These are phyloP conservation scores for Suillus alpinus DNA, from an alignment of 768 basidiomycete genomes.

Conservation along the genomic window DNA sequence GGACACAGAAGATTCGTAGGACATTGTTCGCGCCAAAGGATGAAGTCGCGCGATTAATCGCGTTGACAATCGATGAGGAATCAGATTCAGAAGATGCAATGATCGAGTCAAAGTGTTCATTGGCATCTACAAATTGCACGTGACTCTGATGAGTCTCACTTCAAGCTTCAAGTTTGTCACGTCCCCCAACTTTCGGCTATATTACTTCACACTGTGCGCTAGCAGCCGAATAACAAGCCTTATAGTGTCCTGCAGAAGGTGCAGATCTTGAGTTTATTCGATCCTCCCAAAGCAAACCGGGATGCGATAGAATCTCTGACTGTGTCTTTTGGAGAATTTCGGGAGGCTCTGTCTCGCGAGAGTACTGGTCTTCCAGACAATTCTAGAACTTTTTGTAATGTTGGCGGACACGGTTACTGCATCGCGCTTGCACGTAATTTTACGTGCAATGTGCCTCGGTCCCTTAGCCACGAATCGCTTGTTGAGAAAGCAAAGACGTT, in stretches of 20 bases:
- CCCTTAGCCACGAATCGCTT: too few species aligned
- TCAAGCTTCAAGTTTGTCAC: too few species aligned
- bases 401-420: too few species aligned
- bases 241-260: background rate
- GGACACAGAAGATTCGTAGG: constrained; percentile 48
- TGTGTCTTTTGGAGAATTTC: too few species aligned
- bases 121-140: constrained; percentile 23
- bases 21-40: constrained; percentile 40
- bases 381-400: too few species aligned
- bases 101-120: constrained; percentile 19
- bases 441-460: too few species aligned
- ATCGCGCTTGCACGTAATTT: too few species aligned
- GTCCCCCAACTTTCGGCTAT: too few species aligned
- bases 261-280: background rate
- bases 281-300: background rate
- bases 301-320: background rate
- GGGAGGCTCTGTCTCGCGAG: too few species aligned
- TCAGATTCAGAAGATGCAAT: constrained; percentile 13
- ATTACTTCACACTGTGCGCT: background rate
- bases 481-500: too few species aligned
- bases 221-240: background rate
- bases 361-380: too few species aligned
- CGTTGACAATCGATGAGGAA: constrained; percentile 20
- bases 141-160: too few species aligned
- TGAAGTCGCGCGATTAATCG: background rate